Evolutionary conservation across 108 stramenopile species (phyloP), one percentile per base, ranked within the genome.

Genomic region (Epithemia pelagica): DNA sequence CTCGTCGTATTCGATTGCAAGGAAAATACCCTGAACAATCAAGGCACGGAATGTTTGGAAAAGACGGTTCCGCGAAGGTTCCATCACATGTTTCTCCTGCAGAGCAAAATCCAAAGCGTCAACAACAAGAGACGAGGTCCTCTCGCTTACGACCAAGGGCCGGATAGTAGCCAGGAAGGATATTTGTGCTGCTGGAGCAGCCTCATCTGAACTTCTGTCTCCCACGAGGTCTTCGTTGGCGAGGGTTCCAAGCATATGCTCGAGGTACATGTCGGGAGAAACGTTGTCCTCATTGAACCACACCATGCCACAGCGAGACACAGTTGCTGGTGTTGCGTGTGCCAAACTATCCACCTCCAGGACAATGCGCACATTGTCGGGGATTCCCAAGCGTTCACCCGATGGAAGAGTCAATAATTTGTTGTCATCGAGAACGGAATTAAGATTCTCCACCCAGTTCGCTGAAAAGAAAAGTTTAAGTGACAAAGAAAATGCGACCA

Each of bases 291-390:
- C 90, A 52, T 86, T 83, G 78, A 98, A 97, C 91, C 95, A 99
- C n/a, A 97, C 87, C 97, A 99, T 99, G 22, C 99, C 99, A 65
- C 98, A 99, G 32, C 99, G 88, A 28, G 90, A 92, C 22, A 99
- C 99, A 3, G 98, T 98, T 52, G 99, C 99, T 2, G 95, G 95
- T 51, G 99, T 99, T 21, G 98, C 99, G 56, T 92, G 85, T 28
- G 75, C 73, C 32, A 99, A 82, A 69, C 85, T 96, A 68, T 99
- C 99, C 30, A 98, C 97, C 61, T 95, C 97, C 8, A 98, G 85
- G 30, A 98, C 80, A 52, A 98, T 88, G 24, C 90, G 77, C 30
- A 96, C 81, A 68, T 94, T 94, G 65, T 82, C 68, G 8, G 95
- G 95, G 58, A 98, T 92, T 55, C 78, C 71, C 3, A 98, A 69